Conservation (phyloP, 2,329 filamentous ascomycete species). For the Emmonsiellopsis sp. region DNA sequence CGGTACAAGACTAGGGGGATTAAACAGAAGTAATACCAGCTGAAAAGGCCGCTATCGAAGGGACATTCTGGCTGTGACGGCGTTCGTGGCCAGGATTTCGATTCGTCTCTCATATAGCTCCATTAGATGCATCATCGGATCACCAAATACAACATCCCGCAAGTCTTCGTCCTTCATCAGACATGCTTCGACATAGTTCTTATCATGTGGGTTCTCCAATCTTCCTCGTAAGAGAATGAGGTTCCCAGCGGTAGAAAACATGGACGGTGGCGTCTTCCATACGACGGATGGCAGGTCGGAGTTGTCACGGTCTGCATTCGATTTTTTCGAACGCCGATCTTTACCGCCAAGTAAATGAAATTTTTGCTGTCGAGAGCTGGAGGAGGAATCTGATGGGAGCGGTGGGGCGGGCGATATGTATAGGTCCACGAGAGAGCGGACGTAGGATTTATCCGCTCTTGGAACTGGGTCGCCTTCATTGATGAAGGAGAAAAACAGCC, state of each 20-base stretch:
- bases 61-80: slow-evolving; percentile 45
- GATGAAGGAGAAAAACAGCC: slow-evolving; percentile 67
- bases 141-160: slow-evolving; percentile 66
- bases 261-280: slow-evolving; percentile 59
- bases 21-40: too few species aligned
- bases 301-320: not conserved
- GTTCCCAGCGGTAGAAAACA: slow-evolving; percentile 61
- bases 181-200: slow-evolving; percentile 59
- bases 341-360: slow-evolving; percentile 6
- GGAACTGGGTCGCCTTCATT: slow-evolving; percentile 81
- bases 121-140: slow-evolving; percentile 75
- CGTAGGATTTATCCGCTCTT: slow-evolving; percentile 66
- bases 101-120: slow-evolving; percentile 63
- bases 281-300: slow-evolving; percentile 20
- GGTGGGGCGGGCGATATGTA: slow-evolving; percentile 53
- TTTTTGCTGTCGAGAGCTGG: not conserved
- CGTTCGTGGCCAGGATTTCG: slow-evolving; percentile 60
- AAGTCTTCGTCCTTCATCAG: slow-evolving; percentile 60
- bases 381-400: slow-evolving; percentile 4
- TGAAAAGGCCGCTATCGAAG: not conserved
- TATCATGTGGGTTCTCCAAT: slow-evolving; percentile 36
- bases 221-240: slow-evolving; percentile 53
- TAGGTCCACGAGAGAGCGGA: slow-evolving; percentile 62
- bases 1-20: too few species aligned
- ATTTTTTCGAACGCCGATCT: not conserved